Conservation (phyloP, 2,329 filamentous ascomycete species). For the Neobulgaria alba region DNA sequence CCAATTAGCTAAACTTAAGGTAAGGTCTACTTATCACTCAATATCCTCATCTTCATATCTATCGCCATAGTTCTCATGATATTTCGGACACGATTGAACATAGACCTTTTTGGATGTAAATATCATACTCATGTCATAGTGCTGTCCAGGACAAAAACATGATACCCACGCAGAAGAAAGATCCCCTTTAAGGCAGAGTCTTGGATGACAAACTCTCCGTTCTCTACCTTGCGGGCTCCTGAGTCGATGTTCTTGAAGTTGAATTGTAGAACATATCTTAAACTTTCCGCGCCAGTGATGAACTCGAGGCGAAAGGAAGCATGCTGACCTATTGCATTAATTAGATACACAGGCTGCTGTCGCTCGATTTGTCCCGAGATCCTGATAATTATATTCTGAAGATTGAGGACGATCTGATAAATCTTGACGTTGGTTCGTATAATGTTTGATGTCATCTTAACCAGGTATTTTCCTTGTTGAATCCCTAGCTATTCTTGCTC, state of each 20-base stretch:
- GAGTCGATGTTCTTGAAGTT: slow-evolving; percentile 18
- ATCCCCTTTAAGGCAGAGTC: slow-evolving; percentile 17
- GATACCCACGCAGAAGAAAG: slow-evolving; percentile 18
- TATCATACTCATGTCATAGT: slow-evolving; percentile 28
- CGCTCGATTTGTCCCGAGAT: slow-evolving; percentile 25
- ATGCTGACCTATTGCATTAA: slow-evolving; percentile 23
- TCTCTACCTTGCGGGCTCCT: slow-evolving; percentile 18
- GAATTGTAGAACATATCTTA: slow-evolving; percentile 17
- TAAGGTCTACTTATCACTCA: too few relatives aligned
- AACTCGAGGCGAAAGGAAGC: slow-evolving; percentile 28
- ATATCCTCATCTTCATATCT: too few relatives aligned
- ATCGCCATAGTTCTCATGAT: too few relatives aligned
- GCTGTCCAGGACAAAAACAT: slow-evolving; percentile 26
- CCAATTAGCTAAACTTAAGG: too few relatives aligned
- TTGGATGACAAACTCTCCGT: slow-evolving; percentile 22
- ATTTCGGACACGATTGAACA: too few relatives aligned
- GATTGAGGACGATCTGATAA: slow-evolving; percentile 17
- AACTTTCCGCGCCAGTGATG: slow-evolving; percentile 6
- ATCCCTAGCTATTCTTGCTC: slow-evolving; percentile 3
- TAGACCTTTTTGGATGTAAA: too few relatives aligned
- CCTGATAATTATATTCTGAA: slow-evolving; percentile 16
- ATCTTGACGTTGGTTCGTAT: slow-evolving; percentile 19
- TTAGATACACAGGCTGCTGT: slow-evolving; percentile 27
- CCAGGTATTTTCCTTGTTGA: slow-evolving; percentile 5
- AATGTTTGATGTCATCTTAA: slow-evolving; percentile 7